Conservation (phyloP, 768 basidiomycete genomes). For the Butyriboletus loyo region DNA sequence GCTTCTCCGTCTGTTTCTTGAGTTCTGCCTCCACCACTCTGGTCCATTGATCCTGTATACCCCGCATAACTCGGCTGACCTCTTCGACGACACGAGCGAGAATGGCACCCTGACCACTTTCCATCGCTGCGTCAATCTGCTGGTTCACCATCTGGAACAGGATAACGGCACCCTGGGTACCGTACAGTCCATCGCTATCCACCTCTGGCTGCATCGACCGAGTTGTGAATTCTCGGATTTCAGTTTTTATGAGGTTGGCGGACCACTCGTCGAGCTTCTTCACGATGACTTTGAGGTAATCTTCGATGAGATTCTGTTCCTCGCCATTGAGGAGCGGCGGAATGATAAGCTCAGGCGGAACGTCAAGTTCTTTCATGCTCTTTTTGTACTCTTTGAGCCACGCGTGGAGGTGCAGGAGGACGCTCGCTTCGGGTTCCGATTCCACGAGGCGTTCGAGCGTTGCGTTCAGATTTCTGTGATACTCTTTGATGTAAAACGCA, state of each 20-base stretch:
- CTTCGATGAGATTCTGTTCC: slow-evolving; percentile 90
- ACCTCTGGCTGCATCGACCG: slow-evolving; percentile 85
- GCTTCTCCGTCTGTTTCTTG: slow-evolving; percentile 84
- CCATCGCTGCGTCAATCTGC: slow-evolving; percentile 90
- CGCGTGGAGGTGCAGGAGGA: slow-evolving; percentile 79
- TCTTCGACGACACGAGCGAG: slow-evolving; percentile 89
- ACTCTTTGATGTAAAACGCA: slow-evolving; percentile 77
- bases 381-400: slow-evolving; percentile 97
- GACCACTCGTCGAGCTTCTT: slow-evolving; percentile 98
- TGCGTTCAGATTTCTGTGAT: slow-evolving; percentile 81
- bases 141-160: slow-evolving; percentile 99
- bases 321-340: slow-evolving; percentile 94
- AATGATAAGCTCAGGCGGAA: slow-evolving; percentile 76
- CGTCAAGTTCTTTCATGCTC: slow-evolving; percentile 90
- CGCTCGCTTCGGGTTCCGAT: slow-evolving; percentile 82
- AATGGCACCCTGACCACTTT: slow-evolving; percentile 93
- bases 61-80: slow-evolving; percentile 83
- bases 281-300: slow-evolving; percentile 91
- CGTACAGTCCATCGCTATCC: slow-evolving; percentile 86
- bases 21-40: slow-evolving; percentile 79
- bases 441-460: slow-evolving; percentile 68
- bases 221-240: slow-evolving; percentile 77
- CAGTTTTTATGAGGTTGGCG: slow-evolving; percentile 87
- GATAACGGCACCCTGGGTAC: slow-evolving; percentile 89
- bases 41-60: slow-evolving; percentile 85